Evolutionary conservation across 306 rosid genomes (phyloP), one percentile per base, ranked within the genome.

Genomic region (Ormosia semicastrata): DNA sequence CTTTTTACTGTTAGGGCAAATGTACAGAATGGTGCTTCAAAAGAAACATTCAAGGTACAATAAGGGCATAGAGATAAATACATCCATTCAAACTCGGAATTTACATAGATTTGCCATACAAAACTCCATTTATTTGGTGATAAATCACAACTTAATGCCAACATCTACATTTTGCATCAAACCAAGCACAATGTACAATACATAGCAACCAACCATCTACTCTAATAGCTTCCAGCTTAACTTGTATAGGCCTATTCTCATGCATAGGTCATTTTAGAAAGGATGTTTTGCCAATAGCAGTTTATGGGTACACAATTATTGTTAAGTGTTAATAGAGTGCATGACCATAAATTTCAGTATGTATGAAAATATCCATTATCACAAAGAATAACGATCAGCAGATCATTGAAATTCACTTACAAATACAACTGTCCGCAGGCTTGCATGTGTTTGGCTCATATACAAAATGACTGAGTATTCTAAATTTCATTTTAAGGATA

Each of bases 161-260:
- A 40, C 29, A 24, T 37, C 44, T 17, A 72, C 68, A 78, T 40
- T 79, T 59, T 58, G 77, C 77, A 66, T 50, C 53, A 57, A 83
- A 17, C 58, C 66, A 66, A 78, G 66, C 67, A 62, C 52, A 67
- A 66, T 12, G 53, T 50, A n/a, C 43, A 50, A 47, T 58, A 7
- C 43, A 43, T 9, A 66, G 78, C 57, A 68, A 68, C 40, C 57
- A 68, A 68, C 47, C 65, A 58, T 40, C 53, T 15, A 56, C 39
- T 64, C 57, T 17, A 74, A 49, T 24, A 76, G 80, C 50, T 71
- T 80, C 85, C 77, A 63, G 41, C 74, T 47, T 74, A 76, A 64
- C 73, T 64, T 40, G 40, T 59, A 78, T 62, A 67, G 53, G 67
- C 74, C 57, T 66, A 75, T 36, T 67, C 69, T 24, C 68, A 6